Conservation (phyloP, 352 stramenopile species). For the Pythium coloratum region DNA sequence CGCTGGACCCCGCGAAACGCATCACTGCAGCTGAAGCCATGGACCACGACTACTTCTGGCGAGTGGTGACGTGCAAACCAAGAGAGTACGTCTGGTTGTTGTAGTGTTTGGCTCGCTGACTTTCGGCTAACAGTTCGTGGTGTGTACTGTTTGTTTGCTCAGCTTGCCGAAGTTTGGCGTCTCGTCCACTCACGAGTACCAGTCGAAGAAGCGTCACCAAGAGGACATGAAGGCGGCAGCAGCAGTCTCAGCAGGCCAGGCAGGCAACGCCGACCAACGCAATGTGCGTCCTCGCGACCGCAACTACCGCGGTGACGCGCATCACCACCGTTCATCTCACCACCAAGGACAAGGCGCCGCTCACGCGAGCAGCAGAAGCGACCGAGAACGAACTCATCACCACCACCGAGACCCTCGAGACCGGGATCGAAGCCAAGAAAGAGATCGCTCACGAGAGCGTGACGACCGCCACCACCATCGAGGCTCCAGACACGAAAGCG, state of each 20-base stretch:
- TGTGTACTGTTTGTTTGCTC: background rate
- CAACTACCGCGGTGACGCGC: slow-evolving; percentile 19
- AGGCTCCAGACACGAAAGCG: background rate
- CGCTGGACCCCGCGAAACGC: slow-evolving; percentile 93
- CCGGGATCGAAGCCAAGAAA: slow-evolving; percentile 34
- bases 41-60: slow-evolving; percentile 97
- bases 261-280: slow-evolving; percentile 2
- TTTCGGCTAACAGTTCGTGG: background rate
- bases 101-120: background rate
- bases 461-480: slow-evolving; percentile 17
- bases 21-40: slow-evolving; percentile 94
- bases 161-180: slow-evolving; percentile 87
- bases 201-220: slow-evolving; percentile 85
- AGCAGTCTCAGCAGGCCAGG: slow-evolving; percentile 11
- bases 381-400: slow-evolving; percentile 19
- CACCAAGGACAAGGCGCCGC: slow-evolving; percentile 4
- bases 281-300: slow-evolving; percentile 6
- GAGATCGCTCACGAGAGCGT: slow-evolving; percentile 29
- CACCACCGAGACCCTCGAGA: slow-evolving; percentile 34
- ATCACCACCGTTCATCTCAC: slow-evolving; percentile 23
- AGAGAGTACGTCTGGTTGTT: slow-evolving; percentile 54
- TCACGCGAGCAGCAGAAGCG: slow-evolving; percentile 15
- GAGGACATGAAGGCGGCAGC: slow-evolving; percentile 62
- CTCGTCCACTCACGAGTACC: slow-evolving; percentile 82
- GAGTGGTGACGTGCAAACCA: slow-evolving; percentile 81